These are phyloP conservation scores for Fistulifera solaris DNA, from an alignment of 108 stramenopile genomes.

Conservation along the genomic window DNA sequence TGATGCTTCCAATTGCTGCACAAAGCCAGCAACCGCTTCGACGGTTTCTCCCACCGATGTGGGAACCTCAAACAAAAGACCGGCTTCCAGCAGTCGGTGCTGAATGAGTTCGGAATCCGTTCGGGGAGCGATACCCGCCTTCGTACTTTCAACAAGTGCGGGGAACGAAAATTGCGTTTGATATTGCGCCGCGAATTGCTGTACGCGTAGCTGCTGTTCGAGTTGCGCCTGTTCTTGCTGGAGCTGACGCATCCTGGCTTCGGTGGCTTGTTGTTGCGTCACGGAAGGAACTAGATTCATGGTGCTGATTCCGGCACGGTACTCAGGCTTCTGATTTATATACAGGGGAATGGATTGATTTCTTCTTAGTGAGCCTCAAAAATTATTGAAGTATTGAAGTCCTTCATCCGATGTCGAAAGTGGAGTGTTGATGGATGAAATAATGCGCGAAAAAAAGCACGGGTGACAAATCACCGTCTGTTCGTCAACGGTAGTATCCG, in stretches of 20 bases:
- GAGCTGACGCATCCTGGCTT: neutral
- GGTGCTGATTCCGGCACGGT: too few species aligned
- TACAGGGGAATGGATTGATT: too few species aligned
- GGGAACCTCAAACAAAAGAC: constrained; percentile 27
- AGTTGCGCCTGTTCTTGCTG: constrained; percentile 5
- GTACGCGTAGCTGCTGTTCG: constrained; percentile 2
- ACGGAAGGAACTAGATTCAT: too few species aligned
- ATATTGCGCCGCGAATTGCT: constrained; percentile 5
- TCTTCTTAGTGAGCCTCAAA: too few species aligned
- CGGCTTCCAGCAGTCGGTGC: constrained; percentile 42
- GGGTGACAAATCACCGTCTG: too few species aligned
- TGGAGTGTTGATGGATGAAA: too few species aligned
- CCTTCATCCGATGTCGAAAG: too few species aligned
- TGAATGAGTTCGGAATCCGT: constrained; percentile 37
- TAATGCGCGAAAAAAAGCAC: too few species aligned
- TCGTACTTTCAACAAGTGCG: constrained; percentile 4
- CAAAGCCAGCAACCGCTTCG: constrained; percentile 22
- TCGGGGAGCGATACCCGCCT: constrained; percentile 18
- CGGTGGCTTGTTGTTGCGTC: too few species aligned
- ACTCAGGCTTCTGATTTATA: too few species aligned
- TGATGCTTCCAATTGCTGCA: constrained; percentile 37
- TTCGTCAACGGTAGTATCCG: too few species aligned
- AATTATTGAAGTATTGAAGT: too few species aligned
- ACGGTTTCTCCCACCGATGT: constrained; percentile 11
- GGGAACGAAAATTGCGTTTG: constrained; percentile 2